Base-by-base conservation (phyloP, 306 rosid genomes). In the Adenanthera pavonina region DNA sequence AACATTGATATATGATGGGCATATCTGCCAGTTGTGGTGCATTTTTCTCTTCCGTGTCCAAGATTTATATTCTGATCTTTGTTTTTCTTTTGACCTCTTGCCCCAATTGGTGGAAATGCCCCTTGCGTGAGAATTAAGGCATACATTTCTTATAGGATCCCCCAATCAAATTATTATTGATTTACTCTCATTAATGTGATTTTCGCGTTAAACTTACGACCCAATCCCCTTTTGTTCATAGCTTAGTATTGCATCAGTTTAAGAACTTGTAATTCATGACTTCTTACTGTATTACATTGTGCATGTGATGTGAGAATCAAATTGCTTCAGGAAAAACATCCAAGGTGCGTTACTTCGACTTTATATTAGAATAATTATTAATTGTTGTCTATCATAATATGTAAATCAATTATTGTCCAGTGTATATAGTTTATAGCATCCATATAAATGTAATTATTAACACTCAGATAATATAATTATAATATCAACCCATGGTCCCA, bases 241-340 rank as follows among this genome's bases (percentile, higher is more conserved):
- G 62, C 73, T 77, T 48, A 66, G 8, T 68, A 78, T 87, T 69
- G 70, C 72, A 62, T 51, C 74, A 81, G 82, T 60, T 17, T 51
- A 49, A 71, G 79, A 84, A 34, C 78, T 75, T 78, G 67, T 84
- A 66, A 74, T 77, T 56, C 66, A 53, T 77, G 80, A 61, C 38
- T 82, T 79, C 80, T 91, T 82, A 91, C 90, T 52, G 57, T 43
- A 83, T 76, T 82, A 30, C 69, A 9, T 80, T 82, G 79, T 86
- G 84, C 88, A 78, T 89, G 88, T 75, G 69, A 78, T 77, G 41
- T 51, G 78, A 46, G 75, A n/a, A n/a, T n/a, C n/a, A n/a, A 69
- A 76, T 85, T 81, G 77, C 81, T 81, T 67, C 94, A 92, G 97
- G 97, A 74, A 94, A 94, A 87, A 89, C 94, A 53, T 85, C 97